phyloP scores from a whole-genome alignment of 306 rosid genomes.

The Inga oerstediana region DNA sequence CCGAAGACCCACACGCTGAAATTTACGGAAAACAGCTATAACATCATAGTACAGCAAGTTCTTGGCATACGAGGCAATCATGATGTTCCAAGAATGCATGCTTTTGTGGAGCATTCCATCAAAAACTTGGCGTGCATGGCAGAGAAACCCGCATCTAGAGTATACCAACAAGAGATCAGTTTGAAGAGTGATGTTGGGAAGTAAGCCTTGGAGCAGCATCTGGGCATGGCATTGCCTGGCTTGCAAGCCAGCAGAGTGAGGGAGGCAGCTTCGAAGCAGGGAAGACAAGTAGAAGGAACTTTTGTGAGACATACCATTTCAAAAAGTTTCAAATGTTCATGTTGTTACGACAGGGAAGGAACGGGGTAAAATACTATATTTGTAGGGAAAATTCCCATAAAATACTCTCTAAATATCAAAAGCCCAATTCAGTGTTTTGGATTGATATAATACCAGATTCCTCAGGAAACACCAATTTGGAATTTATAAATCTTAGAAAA shows the following conservation, averaged over 20 bases:
- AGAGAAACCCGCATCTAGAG: constrained; percentile 43
- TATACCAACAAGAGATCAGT: constrained; percentile 64
- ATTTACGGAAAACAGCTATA: constrained; percentile 34
- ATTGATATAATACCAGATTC: no score
- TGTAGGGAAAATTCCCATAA: no score
- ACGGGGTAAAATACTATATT: no score
- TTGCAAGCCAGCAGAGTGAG: constrained; percentile 38
- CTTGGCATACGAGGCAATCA: constrained; percentile 57
- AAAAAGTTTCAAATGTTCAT: no score
- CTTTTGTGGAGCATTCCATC: constrained; percentile 56
- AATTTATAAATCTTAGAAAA: no score
- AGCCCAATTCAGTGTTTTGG: no score
- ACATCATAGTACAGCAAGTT: constrained; percentile 43
- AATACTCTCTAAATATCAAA: no score
- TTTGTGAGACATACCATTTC: constrained; percentile 34
- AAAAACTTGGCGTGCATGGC: constrained; percentile 58
- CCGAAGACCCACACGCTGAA: constrained; percentile 37
- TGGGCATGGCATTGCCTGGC: constrained; percentile 69
- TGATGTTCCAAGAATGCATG: constrained; percentile 80
- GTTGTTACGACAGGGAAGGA: no score
- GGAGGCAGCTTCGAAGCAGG: constrained; percentile 49
- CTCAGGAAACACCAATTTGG: no score
- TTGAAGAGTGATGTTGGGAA: constrained; percentile 53
- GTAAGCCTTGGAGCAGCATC: constrained; percentile 52
- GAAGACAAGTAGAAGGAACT: constrained; percentile 43